These are phyloP conservation scores for Taiwanofungus camphoratus DNA, from an alignment of 1,284 basidiomycete genomes.

Conservation along the genomic window DNA sequence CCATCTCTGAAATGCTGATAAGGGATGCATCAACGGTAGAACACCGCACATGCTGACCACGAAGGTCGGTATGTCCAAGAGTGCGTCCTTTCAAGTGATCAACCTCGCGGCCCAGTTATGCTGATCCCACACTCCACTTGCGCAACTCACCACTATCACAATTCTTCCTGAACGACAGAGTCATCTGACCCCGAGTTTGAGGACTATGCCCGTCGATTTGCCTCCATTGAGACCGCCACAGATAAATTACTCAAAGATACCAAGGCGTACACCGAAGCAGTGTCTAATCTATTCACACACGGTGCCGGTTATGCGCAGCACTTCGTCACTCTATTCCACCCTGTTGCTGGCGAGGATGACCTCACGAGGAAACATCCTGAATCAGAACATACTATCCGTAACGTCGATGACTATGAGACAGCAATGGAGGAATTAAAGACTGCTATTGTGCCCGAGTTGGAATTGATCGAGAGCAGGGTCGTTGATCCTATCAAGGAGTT, in stretches of 20 bases:
- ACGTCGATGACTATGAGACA: constrained; percentile 66
- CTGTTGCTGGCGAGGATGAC: constrained; percentile 80
- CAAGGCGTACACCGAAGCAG: constrained; percentile 81
- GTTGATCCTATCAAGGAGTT: constrained; percentile 87
- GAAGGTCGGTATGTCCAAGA: constrained; percentile 87
- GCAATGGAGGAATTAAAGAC: constrained; percentile 81
- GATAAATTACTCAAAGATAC: constrained; percentile 93
- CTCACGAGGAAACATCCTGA: constrained; percentile 77
- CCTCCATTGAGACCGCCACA: constrained; percentile 71
- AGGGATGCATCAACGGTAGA: constrained; percentile 33
- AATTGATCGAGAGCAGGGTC: constrained; percentile 89
- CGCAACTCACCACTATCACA: not conserved
- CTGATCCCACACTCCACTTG: not conserved
- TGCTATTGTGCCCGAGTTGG: constrained; percentile 85
- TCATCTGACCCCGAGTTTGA: constrained; percentile 86
- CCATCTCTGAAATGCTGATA: constrained; percentile 3
- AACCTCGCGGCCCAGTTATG: not conserved
- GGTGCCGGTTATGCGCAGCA: constrained; percentile 75
- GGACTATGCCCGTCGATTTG: constrained; percentile 76
- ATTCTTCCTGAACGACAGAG: constrained; percentile 39
- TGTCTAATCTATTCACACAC: constrained; percentile 77
- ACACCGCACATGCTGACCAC: constrained; percentile 85
- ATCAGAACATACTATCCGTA: constrained; percentile 72
- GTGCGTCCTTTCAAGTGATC: constrained; percentile 52
- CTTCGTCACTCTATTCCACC: constrained; percentile 75